Evolutionary conservation across 202 grass and related monocot genomes (phyloP), one percentile per base, ranked within the genome.

Genomic region (Bolboschoenoplectus hybrid): DNA sequence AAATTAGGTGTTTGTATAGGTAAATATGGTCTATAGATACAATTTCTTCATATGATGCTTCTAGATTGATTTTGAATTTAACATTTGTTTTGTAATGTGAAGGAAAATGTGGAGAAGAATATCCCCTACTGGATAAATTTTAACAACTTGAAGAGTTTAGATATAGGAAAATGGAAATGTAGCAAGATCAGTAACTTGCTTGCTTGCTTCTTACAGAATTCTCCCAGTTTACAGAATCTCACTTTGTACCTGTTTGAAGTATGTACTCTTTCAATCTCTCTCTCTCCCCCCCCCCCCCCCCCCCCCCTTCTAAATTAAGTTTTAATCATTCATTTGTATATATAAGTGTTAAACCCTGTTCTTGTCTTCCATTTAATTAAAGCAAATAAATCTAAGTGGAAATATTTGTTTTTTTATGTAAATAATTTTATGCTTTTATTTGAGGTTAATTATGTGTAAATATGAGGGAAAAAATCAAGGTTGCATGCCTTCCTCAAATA

Each of bases 151-250:
- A 77, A 52, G 46, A 35, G 5, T 0, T 77, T 77, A 19, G 26
- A 49, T 4, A 6, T 77, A 2, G 46, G 46, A 20, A 53, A 26
- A 50, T 77, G 20, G n/a, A 32, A 53, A 1, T 11, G 11, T 12
- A 19, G n/a, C 14, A 53, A 77, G 16, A 16, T 11, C 10, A 32
- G 0, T 35, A 53, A 77, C 9, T 52, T 77, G 10, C 7, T 32
- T 32, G 45, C 9, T 32, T 50, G 52, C 26, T 77, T 77, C 19
- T 45, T 77, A 9, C 8, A 0, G 17, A 8, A 19, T 78, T 78
- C 73, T 78, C 73, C 17, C 6, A 2, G 13, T 55, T 78, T 78
- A 55, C 73, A 78, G 44, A 53, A 55, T 20, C n/a, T 78, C 32
- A 78, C 11, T 53, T 52, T 69, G 67, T 44, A 69, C 67, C 5